phyloP scores from a whole-genome alignment of 176 grass and related monocot genomes.

The Dactylis glomerata region DNA sequence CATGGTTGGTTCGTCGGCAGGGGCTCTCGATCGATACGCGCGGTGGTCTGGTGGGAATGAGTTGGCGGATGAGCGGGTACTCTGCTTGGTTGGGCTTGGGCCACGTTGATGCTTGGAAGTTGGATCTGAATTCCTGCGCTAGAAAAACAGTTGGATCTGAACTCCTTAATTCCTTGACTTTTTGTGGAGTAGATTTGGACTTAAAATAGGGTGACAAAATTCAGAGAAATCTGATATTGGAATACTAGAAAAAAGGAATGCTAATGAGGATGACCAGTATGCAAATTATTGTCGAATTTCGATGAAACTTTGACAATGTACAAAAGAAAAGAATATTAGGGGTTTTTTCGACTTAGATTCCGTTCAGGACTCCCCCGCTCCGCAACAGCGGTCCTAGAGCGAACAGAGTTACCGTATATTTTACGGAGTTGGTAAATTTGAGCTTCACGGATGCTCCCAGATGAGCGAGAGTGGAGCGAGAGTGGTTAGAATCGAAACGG shows the following conservation, averaged over 20 bases:
- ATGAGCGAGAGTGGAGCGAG: no score
- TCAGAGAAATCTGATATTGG: background rate
- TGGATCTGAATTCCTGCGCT: background rate
- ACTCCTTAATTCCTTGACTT: background rate
- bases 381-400: no score
- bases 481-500: no score
- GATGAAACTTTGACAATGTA: no score
- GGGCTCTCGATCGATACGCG: background rate
- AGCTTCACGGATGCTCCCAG: no score
- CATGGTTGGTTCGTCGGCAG: background rate
- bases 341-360: no score
- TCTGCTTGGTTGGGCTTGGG: constrained; percentile 1
- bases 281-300: no score
- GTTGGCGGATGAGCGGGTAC: background rate
- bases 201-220: background rate
- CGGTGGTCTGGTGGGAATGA: background rate
- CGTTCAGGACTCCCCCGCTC: no score
- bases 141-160: background rate
- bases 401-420: no score
- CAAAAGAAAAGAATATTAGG: no score
- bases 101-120: background rate
- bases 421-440: no score
- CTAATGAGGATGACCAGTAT: background rate
- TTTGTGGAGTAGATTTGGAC: background rate
- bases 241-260: background rate